A percentile compares a stretch with the other conserved stretches of the same genome.
phyloP scores from a whole-genome alignment of 1,139 yeast genomes.

The Lodderomyces parapsilosis region DNA sequence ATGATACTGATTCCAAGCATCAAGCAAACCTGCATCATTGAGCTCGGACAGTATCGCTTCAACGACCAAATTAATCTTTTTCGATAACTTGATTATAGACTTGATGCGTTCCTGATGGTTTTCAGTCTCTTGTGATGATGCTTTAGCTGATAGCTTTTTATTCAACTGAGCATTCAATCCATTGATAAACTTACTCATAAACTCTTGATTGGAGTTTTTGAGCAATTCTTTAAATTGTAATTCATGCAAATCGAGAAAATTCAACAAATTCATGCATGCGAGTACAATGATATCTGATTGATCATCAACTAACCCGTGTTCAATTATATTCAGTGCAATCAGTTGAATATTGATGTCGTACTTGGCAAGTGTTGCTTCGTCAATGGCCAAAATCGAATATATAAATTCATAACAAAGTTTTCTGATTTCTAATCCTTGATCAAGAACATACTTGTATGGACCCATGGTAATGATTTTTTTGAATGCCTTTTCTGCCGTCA shows the following conservation, averaged over 20 bases:
- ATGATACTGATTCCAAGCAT: constrained; percentile 12
- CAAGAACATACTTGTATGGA: constrained; percentile 80
- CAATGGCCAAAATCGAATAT: constrained; percentile 47
- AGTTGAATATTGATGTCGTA: constrained; percentile 21
- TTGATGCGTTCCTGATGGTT: constrained; percentile 17
- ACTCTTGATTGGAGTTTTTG: constrained; percentile 17
- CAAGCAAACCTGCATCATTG: constrained; percentile 6
- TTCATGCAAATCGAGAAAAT: constrained; percentile 26
- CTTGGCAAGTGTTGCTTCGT: constrained; percentile 20
- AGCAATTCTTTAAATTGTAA: constrained; percentile 15
- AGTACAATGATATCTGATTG: constrained; percentile 41
- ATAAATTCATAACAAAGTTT: constrained; percentile 72
- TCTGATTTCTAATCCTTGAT: constrained; percentile 74
- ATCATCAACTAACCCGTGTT: constrained; percentile 34
- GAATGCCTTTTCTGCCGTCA: constrained; percentile 54
- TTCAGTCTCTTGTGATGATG: constrained; percentile 40
- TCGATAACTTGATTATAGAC: constrained; percentile 15
- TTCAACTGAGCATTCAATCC: constrained; percentile 28
- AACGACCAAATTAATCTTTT: constrained; percentile 12
- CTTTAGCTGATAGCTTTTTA: constrained; percentile 40
- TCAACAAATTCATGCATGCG: constrained; percentile 33
- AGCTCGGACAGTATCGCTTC: constrained; percentile 9
- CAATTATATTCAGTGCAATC: constrained; percentile 29
- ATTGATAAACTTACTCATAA: constrained; percentile 22
- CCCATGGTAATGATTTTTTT: constrained; percentile 78